These are phyloP conservation scores for Paramicrosporidium saccamoebae DNA, from an alignment of 371 early-diverging fungal species.

Conservation along the genomic window DNA sequence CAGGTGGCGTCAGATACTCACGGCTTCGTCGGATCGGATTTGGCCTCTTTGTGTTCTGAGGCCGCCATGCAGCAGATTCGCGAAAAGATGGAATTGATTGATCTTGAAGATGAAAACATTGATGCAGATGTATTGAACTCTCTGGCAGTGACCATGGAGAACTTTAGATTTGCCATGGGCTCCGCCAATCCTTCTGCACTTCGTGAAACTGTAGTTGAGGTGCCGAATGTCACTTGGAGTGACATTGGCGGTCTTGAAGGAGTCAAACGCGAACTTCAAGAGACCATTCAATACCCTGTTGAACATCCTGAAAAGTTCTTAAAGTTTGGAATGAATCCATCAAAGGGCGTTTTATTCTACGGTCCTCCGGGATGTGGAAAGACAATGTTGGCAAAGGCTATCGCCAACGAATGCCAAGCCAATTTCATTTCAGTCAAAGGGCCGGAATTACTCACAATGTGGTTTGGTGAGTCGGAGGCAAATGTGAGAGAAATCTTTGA, in stretches of 20 bases:
- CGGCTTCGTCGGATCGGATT: slow-evolving; percentile 95
- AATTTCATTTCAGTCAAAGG: slow-evolving; percentile 99
- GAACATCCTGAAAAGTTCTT: slow-evolving; percentile 99
- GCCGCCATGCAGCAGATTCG: slow-evolving; percentile 99
- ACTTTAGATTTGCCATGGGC: slow-evolving; percentile 89
- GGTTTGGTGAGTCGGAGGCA: slow-evolving; percentile 99
- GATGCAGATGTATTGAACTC: slow-evolving; percentile 89
- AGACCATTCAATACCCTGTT: slow-evolving; percentile 98
- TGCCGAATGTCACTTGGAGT: slow-evolving; percentile 92
- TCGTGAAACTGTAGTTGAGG: slow-evolving; percentile 97
- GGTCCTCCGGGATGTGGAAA: slow-evolving; percentile 99
- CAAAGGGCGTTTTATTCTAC: slow-evolving; percentile 98
- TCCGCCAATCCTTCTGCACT: slow-evolving; percentile 95
- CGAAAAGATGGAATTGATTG: slow-evolving; percentile 93
- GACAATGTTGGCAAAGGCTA: slow-evolving; percentile 97
- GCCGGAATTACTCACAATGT: slow-evolving; percentile 98
- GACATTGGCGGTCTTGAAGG: slow-evolving; percentile 98
- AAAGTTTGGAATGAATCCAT: slow-evolving; percentile 98
- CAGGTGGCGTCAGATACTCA: slow-evolving; percentile 94
- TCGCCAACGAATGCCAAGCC: slow-evolving; percentile 99
- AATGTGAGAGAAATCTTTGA: slow-evolving; percentile 99
- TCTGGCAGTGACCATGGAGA: slow-evolving; percentile 94
- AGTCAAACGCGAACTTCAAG: slow-evolving; percentile 95
- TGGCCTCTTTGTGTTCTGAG: slow-evolving; percentile 96
- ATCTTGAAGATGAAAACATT: slow-evolving; percentile 93